These are phyloP conservation scores for Cryptococcus sp. DNA, from an alignment of 1,284 basidiomycete species.

Conservation along the genomic window DNA sequence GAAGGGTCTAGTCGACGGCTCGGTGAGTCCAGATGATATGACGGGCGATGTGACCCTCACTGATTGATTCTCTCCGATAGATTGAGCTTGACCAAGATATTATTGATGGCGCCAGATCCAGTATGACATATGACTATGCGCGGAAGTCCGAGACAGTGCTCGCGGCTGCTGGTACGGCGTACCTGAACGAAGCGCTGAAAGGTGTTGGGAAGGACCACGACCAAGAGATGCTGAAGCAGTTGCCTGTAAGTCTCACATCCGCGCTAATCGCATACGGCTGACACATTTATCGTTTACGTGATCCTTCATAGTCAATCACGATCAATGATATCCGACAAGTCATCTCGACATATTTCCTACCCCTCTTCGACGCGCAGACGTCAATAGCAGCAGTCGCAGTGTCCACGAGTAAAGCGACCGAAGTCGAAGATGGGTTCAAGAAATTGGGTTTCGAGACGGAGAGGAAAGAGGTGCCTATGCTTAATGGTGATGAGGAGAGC, in stretches of 20 bases:
- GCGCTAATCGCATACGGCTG: background rate
- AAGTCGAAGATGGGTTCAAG: constrained; percentile 67
- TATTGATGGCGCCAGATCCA: constrained; percentile 89
- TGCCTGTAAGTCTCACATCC: constrained; percentile 44
- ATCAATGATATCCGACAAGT: constrained; percentile 71
- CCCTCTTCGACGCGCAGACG: constrained; percentile 76
- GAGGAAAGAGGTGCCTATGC: constrained; percentile 58
- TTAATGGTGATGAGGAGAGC: constrained; percentile 31
- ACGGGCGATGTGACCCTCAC: background rate
- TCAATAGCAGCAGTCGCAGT: constrained; percentile 82
- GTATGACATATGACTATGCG: constrained; percentile 81
- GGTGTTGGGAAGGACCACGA: constrained; percentile 72
- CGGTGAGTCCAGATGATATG: constrained; percentile 59
- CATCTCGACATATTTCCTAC: constrained; percentile 76
- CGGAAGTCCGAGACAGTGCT: constrained; percentile 79
- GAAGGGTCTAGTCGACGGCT: constrained; percentile 71
- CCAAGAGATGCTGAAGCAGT: constrained; percentile 72
- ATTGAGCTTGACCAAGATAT: constrained; percentile 78
- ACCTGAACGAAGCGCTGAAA: constrained; percentile 83
- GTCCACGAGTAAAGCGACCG: constrained; percentile 74
- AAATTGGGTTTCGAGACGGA: constrained; percentile 77
- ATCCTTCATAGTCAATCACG: constrained; percentile 62
- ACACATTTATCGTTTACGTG: background rate
- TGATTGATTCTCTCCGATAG: constrained; percentile 54
- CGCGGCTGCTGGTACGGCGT: constrained; percentile 75